Conservation (phyloP, 108 stramenopile species). For the Nitzschia inconspicua region DNA sequence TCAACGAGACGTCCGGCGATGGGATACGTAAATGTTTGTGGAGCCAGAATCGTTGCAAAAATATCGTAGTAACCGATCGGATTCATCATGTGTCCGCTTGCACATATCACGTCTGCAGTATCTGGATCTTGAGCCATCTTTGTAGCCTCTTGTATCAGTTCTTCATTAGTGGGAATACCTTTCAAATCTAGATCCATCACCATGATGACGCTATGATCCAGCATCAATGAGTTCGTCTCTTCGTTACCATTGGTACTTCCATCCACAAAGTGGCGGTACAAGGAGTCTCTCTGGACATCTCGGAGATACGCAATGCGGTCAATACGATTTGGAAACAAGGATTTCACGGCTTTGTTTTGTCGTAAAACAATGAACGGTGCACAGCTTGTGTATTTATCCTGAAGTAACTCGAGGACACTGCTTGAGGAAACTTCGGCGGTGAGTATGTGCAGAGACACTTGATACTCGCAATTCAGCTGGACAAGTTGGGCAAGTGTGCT, state of each 20-base stretch:
- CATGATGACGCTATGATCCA: too few species aligned
- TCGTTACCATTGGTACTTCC: too few species aligned
- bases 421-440: background rate
- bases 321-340: background rate
- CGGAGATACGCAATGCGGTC: background rate
- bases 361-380: background rate
- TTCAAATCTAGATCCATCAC: background rate
- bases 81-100: background rate
- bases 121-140: background rate
- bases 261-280: background rate
- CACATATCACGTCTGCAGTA: background rate
- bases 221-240: background rate
- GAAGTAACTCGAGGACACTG: background rate
- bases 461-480: background rate
- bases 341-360: too few species aligned
- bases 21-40: slow-evolving; percentile 12
- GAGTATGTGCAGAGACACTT: background rate
- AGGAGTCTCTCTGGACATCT: background rate
- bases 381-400: background rate
- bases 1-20: background rate
- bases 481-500: background rate
- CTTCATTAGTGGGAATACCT: background rate
- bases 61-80: slow-evolving; percentile 16
- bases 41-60: slow-evolving; percentile 11
- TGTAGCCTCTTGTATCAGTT: background rate